Base-by-base conservation (phyloP, 2,329 filamentous ascomycete genomes). In the Trichophyton equinum region DNA sequence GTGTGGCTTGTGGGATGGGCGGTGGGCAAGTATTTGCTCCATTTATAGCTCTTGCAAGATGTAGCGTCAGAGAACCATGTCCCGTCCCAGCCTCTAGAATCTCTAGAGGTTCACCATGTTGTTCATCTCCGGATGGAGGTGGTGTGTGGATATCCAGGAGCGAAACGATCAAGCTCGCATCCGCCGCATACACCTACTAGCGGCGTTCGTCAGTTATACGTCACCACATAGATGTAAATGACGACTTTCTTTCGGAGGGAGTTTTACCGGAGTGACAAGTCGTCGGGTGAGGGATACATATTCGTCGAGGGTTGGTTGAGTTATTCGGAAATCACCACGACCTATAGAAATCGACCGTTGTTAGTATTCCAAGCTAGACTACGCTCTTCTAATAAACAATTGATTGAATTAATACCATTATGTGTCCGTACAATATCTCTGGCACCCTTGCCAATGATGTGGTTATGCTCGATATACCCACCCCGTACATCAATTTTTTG, bases 61-160 rank as follows among this genome's bases (percentile, higher is more conserved):
- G 83, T 3, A 94, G 73, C 0, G 88, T 92, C 62, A 94, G 74
- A 38, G 86, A 85, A 62, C 89, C 89, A 77, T 91, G 88, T n/a
- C 89, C 89, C 2, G 89, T 94, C 15, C 89, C 89, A 55, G 88
- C 88, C 73, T 94, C 89, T 59, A 94, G 84, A 51, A 94, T 88
- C 69, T 92, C 87, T 11, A 91, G 72, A 0, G 79, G 81, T 7
- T 76, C 72, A 42, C 66, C 64, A 15, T 66, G 58, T 20, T 67
- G 42, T 58, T 64, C 64, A 5, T 69, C 68, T 7, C 68, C 68
- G 4, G 67, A 65, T 11, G 74, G 71, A 4, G 73, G 70, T 2
- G 76, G 69, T 33, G 84, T 81, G 70, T 92, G 85, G 51, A 94
- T 78, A 70, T 94, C 88, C 22, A 95, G 80, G 25, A 91, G 77